phyloP scores from a whole-genome alignment of 1,284 basidiomycete species.

The Trichosporon sp. region DNA sequence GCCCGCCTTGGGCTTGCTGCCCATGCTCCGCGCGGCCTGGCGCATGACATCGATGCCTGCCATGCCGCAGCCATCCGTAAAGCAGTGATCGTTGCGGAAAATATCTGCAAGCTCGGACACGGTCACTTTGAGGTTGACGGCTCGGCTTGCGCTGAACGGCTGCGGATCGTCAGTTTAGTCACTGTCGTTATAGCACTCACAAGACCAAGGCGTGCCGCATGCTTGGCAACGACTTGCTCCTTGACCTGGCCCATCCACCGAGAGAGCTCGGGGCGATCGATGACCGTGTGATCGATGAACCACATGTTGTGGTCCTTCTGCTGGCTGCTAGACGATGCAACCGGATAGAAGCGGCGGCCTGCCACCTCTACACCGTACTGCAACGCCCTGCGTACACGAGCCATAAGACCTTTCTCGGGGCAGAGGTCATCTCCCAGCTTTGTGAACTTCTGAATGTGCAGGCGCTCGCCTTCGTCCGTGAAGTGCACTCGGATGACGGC shows the following conservation, averaged over 20 bases:
- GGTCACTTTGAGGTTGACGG: slow-evolving; percentile 28
- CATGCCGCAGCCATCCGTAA: slow-evolving; percentile 46
- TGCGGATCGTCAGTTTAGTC: slow-evolving; percentile 2
- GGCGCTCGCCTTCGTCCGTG: slow-evolving; percentile 41
- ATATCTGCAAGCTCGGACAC: slow-evolving; percentile 5
- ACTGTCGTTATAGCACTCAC: slow-evolving; percentile 17
- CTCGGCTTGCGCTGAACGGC: slow-evolving; percentile 40
- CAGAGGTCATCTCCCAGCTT: slow-evolving; percentile 29
- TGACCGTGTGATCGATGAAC: slow-evolving; percentile 39
- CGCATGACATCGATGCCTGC: slow-evolving; percentile 37
- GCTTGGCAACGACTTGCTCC: slow-evolving; percentile 46
- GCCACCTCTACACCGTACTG: slow-evolving; percentile 40
- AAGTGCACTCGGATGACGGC: slow-evolving; percentile 46
- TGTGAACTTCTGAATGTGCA: slow-evolving; percentile 39
- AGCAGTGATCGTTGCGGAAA: slow-evolving; percentile 27
- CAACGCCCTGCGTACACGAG: slow-evolving; percentile 41
- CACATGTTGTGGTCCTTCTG: slow-evolving; percentile 47
- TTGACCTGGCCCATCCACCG: slow-evolving; percentile 40
- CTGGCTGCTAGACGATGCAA: slow-evolving; percentile 42
- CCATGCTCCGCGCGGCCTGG: slow-evolving; percentile 37
- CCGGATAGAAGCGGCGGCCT: slow-evolving; percentile 35
- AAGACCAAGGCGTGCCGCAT: slow-evolving; percentile 42
- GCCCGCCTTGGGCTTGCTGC: slow-evolving; percentile 26
- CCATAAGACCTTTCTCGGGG: slow-evolving; percentile 39
- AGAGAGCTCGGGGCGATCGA: slow-evolving; percentile 31